Percentiles rank a stretch among this genome's conserved stretches.
phyloP scores from a whole-genome alignment of 108 stramenopile genomes.

The Pseudonitzschia delicatissima region DNA sequence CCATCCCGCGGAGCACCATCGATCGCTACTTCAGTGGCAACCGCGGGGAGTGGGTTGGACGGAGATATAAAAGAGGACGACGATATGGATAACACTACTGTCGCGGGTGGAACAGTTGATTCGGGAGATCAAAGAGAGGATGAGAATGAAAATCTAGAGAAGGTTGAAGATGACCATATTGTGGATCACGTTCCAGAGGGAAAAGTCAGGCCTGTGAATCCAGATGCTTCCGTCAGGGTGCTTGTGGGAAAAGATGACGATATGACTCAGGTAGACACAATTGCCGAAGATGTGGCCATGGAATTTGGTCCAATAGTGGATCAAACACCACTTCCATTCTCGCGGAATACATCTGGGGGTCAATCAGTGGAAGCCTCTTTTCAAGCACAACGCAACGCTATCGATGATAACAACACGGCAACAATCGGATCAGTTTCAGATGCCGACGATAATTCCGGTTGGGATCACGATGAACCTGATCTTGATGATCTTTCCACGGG shows the following conservation, averaged over 20 bases:
- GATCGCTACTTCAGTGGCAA: constrained; percentile 25
- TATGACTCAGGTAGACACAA: constrained; percentile 24
- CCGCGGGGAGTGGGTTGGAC: constrained; percentile 12
- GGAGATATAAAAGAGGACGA: constrained; percentile 25
- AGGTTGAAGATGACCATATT: constrained; percentile 19
- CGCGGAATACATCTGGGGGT: constrained; percentile 5
- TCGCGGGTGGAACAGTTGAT: background rate
- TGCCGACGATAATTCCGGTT: constrained; percentile 13
- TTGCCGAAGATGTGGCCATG: constrained; percentile 19
- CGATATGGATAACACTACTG: constrained; percentile 20
- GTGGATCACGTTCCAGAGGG: constrained; percentile 24
- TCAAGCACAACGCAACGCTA: background rate
- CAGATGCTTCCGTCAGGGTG: constrained; percentile 31
- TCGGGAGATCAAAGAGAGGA: background rate
- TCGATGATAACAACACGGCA: constrained; percentile 25
- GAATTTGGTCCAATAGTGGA: constrained; percentile 40
- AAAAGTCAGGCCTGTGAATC: background rate
- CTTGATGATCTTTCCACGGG: constrained; percentile 19
- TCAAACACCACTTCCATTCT: constrained; percentile 41
- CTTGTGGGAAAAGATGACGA: constrained; percentile 19
- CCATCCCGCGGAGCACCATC: constrained; percentile 2
- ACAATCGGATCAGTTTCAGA: constrained; percentile 2
- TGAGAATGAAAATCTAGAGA: background rate
- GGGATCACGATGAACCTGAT: constrained; percentile 23
- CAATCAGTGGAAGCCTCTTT: constrained; percentile 33